Evolutionary conservation across 2,329 filamentous ascomycete species (phyloP).

Genomic region (Chrysosphaeria jannelii): DNA sequence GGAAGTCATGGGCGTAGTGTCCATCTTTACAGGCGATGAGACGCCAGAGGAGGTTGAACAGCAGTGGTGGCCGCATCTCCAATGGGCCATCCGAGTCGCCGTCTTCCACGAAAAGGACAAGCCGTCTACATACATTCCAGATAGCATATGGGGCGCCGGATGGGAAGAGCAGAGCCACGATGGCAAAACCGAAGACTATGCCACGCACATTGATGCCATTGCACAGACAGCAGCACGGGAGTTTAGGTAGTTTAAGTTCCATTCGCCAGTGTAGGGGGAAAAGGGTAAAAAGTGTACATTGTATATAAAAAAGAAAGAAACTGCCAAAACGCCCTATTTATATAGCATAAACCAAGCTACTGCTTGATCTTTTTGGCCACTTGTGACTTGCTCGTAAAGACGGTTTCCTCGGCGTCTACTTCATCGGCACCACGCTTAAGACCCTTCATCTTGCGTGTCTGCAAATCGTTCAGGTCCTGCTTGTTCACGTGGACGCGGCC

Average conservation of each 20-base stretch:
- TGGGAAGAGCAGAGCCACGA: constrained; percentile 1
- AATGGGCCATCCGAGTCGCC: constrained; percentile 28
- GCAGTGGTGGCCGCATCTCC: constrained; percentile 27
- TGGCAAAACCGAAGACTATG: constrained; percentile 9
- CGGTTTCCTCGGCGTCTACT: constrained; percentile 8
- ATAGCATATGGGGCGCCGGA: constrained; percentile 17
- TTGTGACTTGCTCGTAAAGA: background rate
- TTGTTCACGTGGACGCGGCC: constrained; percentile 74
- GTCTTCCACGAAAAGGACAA: constrained; percentile 21
- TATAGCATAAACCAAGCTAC: constrained; percentile 1
- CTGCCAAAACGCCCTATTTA: constrained; percentile 3
- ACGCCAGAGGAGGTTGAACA: constrained; percentile 10
- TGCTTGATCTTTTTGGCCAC: background rate
- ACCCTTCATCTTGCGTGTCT: constrained; percentile 98
- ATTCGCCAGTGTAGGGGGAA: background rate
- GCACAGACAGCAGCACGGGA: constrained; percentile 9
- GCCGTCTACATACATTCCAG: constrained; percentile 16
- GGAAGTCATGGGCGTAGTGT: constrained; percentile 32
- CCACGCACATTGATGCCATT: constrained; percentile 16
- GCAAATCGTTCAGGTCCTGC: constrained; percentile 63
- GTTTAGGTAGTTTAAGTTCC: constrained; percentile 3
- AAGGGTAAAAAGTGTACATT: background rate
- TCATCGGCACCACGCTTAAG: constrained; percentile 51
- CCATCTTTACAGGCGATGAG: constrained; percentile 24
- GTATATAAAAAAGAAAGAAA: background rate